A percentile compares a stretch with the other conserved stretches of the same genome.
Evolutionary conservation across 2,329 filamentous ascomycete species (phyloP).

Genomic region (Rutstroemia sp.): DNA sequence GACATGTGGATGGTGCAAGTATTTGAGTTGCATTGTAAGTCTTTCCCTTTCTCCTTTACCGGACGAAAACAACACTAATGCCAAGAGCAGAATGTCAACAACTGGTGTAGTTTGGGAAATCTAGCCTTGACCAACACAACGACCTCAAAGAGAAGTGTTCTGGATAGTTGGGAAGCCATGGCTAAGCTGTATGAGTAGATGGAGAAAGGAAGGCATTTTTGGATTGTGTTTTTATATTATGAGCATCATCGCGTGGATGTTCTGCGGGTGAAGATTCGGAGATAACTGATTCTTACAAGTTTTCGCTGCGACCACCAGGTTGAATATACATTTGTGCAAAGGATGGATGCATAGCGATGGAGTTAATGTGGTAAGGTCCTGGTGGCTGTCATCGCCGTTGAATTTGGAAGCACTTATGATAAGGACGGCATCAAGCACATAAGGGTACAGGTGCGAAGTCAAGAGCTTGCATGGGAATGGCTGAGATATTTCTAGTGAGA

Average conservation of each 20-base stretch:
- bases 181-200: constrained; percentile 15
- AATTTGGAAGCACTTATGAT: too few relatives aligned
- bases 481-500: too few relatives aligned
- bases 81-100: constrained; percentile 66
- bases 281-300: too few relatives aligned
- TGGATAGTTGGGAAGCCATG: constrained; percentile 21
- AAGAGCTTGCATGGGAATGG: too few relatives aligned
- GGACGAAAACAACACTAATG: constrained; percentile 4
- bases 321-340: neutral
- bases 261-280: neutral
- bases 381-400: too few relatives aligned
- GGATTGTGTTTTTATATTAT: neutral
- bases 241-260: neutral
- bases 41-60: neutral
- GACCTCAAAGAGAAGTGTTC: constrained; percentile 18
- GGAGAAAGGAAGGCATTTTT: neutral
- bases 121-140: constrained; percentile 15
- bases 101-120: constrained; percentile 52
- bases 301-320: too few relatives aligned
- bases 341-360: neutral
- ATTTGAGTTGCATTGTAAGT: constrained; percentile 86
- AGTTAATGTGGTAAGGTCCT: too few relatives aligned
- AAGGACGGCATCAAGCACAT: too few relatives aligned
- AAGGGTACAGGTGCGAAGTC: too few relatives aligned
- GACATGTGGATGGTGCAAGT: constrained; percentile 88